Evolutionary conservation across 2,329 filamentous ascomycete species (phyloP).

Genomic region (Lojkania enalia): DNA sequence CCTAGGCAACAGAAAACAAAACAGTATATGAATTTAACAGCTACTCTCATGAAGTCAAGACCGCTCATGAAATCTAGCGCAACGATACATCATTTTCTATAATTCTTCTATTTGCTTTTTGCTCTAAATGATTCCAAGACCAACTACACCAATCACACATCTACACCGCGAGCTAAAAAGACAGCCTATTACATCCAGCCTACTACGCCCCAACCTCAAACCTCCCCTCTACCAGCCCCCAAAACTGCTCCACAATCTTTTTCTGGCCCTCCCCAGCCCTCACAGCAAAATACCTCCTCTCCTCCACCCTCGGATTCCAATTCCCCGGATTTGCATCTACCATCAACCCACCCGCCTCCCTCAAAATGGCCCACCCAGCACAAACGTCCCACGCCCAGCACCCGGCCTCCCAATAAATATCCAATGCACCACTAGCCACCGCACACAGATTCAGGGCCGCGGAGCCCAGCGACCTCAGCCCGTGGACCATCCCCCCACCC

Average conservation of each 20-base stretch:
- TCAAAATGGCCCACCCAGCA: constrained; percentile 76
- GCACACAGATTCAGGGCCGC: constrained; percentile 76
- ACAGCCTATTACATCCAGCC: too few species aligned
- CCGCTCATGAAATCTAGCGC: too few species aligned
- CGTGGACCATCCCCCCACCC: constrained; percentile 77
- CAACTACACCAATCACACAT: too few species aligned
- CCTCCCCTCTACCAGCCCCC: constrained; percentile 50
- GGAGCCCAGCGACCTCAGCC: constrained; percentile 69
- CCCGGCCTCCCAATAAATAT: constrained; percentile 81
- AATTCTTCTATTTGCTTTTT: too few species aligned
- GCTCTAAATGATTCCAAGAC: too few species aligned
- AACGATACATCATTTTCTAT: too few species aligned
- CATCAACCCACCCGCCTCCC: constrained; percentile 74
- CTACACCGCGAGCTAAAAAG: too few species aligned
- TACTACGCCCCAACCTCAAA: constrained; percentile 47
- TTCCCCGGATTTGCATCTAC: constrained; percentile 72
- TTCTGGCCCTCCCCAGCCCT: constrained; percentile 51
- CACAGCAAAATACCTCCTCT: constrained; percentile 58
- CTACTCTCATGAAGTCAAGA: too few species aligned
- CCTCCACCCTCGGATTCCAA: constrained; percentile 64
- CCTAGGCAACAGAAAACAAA: too few species aligned
- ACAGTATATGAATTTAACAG: too few species aligned
- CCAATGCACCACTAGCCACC: constrained; percentile 71
- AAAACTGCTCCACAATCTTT: constrained; percentile 54
- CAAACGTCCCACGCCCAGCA: constrained; percentile 88